These are phyloP conservation scores for Bipolaris zeicola DNA, from an alignment of 2,329 filamentous ascomycete species.

Conservation along the genomic window DNA sequence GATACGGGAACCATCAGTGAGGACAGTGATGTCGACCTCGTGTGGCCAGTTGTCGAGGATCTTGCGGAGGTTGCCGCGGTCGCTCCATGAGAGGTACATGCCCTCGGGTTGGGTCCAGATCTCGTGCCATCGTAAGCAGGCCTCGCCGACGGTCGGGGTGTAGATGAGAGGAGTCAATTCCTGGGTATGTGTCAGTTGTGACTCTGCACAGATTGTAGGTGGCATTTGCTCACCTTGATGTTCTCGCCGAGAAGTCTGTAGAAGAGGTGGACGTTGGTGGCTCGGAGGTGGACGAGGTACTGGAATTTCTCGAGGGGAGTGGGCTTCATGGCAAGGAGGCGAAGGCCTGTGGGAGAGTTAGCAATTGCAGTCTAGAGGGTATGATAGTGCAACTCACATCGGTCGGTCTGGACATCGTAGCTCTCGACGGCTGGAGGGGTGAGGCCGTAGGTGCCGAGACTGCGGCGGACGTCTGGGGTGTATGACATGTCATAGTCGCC, in stretches of 20 bases:
- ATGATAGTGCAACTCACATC: conserved; percentile 51
- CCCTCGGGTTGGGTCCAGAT: conserved; percentile 94
- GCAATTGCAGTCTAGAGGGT: conserved; percentile 31
- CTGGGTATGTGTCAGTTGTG: conserved; percentile 52
- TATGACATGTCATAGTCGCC: conserved; percentile 59
- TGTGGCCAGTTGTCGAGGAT: conserved; percentile 95
- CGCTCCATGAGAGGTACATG: conserved; percentile 94
- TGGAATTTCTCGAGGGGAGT: conserved; percentile 82
- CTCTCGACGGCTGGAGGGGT: conserved; percentile 58
- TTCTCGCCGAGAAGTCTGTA: conserved; percentile 80
- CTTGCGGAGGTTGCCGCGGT: conserved; percentile 85
- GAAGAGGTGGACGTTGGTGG: conserved; percentile 79
- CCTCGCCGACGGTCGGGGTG: conserved; percentile 91
- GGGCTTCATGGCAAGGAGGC: conserved; percentile 72
- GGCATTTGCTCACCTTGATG: conserved; percentile 54
- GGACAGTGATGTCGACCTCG: conserved; percentile 92
- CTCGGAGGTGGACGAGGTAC: conserved; percentile 77
- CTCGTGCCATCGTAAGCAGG: conserved; percentile 94
- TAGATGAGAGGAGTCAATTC: conserved; percentile 85
- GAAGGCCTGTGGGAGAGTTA: conserved; percentile 64
- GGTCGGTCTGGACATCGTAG: conserved; percentile 56
- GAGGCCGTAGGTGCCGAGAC: conserved; percentile 59
- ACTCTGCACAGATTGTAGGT: background rate
- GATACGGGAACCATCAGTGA: conserved; percentile 94
- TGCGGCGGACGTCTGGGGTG: conserved; percentile 56